Conservation (phyloP, 345 rosid species). For the Eucalyptus sp. region DNA sequence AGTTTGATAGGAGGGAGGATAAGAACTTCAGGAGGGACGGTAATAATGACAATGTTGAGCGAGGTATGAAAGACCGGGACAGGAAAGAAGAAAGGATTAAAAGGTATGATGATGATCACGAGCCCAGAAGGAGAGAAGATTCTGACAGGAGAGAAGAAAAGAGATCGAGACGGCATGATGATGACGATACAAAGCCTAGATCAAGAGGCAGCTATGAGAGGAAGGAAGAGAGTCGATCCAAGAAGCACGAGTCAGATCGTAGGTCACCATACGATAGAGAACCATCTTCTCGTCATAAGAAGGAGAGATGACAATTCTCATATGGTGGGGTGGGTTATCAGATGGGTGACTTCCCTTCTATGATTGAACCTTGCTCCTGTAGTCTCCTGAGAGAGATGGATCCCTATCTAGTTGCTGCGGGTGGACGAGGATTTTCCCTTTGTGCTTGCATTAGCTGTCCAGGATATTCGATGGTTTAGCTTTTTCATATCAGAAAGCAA, state of each 20-base stretch:
- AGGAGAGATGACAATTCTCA: not conserved
- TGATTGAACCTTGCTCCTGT: not conserved
- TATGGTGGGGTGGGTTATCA: not conserved
- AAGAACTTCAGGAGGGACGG: constrained; percentile 1
- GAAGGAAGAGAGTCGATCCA: constrained; percentile 28
- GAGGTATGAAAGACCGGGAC: constrained; percentile 1
- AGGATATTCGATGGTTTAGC: not conserved
- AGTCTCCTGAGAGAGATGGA: not conserved
- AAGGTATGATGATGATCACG: not conserved
- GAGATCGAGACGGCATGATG: not conserved
- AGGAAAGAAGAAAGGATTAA: not conserved
- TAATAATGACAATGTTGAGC: constrained; percentile 1
- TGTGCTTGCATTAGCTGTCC: not conserved
- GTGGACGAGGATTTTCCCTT: not conserved
- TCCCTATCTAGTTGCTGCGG: not conserved
- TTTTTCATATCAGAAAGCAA: not conserved
- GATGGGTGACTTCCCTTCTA: not conserved
- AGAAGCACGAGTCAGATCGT: constrained; percentile 19
- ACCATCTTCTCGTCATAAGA: not conserved
- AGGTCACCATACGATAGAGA: constrained; percentile 13
- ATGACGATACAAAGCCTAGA: not conserved
- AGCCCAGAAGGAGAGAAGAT: not conserved
- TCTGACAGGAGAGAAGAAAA: not conserved
- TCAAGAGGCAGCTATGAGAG: not conserved
- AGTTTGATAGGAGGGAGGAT: constrained; percentile 19